A percentile compares a stretch with the other conserved stretches of the same genome.
These are phyloP conservation scores for Lodderomyces pseudojiufengensis DNA, from an alignment of 1,139 yeast species.

Conservation along the genomic window DNA sequence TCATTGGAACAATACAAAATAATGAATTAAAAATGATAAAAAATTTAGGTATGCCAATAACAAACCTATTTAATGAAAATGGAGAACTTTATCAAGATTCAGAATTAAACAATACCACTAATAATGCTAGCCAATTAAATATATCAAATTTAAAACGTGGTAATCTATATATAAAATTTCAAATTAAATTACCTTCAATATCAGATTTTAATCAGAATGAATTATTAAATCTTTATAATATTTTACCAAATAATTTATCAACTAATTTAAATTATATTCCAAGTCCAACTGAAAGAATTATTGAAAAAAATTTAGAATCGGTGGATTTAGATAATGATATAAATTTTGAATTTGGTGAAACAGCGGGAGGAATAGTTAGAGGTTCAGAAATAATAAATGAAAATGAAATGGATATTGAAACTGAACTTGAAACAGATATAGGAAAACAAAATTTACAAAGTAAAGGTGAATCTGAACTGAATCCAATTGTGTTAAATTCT, in stretches of 20 bases:
- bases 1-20: constrained; percentile 43
- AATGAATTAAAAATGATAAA: constrained; percentile 46
- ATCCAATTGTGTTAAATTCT: too few relatives aligned
- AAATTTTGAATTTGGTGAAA: too few relatives aligned
- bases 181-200: constrained; percentile 33
- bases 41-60: constrained; percentile 64
- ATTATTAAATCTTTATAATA: constrained; percentile 19
- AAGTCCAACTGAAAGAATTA: constrained; percentile 5
- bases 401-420: too few relatives aligned
- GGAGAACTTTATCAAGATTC: constrained; percentile 19
- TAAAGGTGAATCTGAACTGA: too few relatives aligned
- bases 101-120: constrained; percentile 8
- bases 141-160: constrained; percentile 37
- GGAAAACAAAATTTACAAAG: too few relatives aligned
- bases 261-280: constrained; percentile 4
- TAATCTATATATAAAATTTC: constrained; percentile 40
- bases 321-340: too few relatives aligned
- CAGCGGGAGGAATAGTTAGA: too few relatives aligned
- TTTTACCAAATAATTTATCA: constrained; percentile 21
- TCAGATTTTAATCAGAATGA: constrained; percentile 25
- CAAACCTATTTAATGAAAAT: constrained; percentile 27
- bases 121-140: background rate
- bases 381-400: too few relatives aligned
- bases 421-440: too few relatives aligned
- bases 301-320: constrained; percentile 23